Conservation (phyloP, 2,329 filamentous ascomycete species). For the Dactylellina cionopaga region DNA sequence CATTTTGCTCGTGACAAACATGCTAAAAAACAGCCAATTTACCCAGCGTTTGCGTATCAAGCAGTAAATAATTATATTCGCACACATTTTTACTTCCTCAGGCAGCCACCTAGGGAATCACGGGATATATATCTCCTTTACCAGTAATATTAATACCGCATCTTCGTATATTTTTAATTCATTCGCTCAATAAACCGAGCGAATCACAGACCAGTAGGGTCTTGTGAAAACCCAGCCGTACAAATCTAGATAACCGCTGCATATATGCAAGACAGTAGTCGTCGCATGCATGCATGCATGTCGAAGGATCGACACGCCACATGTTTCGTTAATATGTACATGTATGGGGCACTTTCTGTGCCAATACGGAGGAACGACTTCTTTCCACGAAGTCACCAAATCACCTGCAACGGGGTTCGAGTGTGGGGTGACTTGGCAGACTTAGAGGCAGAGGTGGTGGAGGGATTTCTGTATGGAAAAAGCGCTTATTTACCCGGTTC, state of each 20-base stretch:
- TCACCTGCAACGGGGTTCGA: slow-evolving; percentile 37
- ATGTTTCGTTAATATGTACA: slow-evolving; percentile 30
- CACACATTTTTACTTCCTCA: slow-evolving; percentile 5
- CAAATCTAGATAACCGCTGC: slow-evolving; percentile 21
- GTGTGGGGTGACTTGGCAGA: slow-evolving; percentile 44
- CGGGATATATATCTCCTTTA: slow-evolving; percentile 16
- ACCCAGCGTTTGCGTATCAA: slow-evolving; percentile 8
- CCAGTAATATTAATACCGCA: slow-evolving; percentile 47
- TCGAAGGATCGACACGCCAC: slow-evolving; percentile 51
- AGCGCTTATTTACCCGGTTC: slow-evolving; percentile 46
- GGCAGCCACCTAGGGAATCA: slow-evolving; percentile 24
- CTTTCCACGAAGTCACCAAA: slow-evolving; percentile 5
- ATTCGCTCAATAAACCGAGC: slow-evolving; percentile 20
- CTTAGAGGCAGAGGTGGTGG: slow-evolving; percentile 8
- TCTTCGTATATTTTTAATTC: slow-evolving; percentile 2
- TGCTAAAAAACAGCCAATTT: background rate
- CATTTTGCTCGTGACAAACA: slow-evolving; percentile 8
- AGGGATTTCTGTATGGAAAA: slow-evolving; percentile 32
- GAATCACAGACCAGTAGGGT: slow-evolving; percentile 19
- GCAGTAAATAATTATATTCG: background rate
- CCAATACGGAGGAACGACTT: background rate
- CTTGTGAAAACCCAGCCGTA: slow-evolving; percentile 19
- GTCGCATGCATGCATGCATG: slow-evolving; percentile 11
- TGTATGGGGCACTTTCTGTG: background rate
- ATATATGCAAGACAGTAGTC: slow-evolving; percentile 20